Percentiles rank a stretch among this genome's conserved stretches.
These are phyloP conservation scores for Stemphylium beticola DNA, from an alignment of 2,329 filamentous ascomycete species.

Conservation along the genomic window DNA sequence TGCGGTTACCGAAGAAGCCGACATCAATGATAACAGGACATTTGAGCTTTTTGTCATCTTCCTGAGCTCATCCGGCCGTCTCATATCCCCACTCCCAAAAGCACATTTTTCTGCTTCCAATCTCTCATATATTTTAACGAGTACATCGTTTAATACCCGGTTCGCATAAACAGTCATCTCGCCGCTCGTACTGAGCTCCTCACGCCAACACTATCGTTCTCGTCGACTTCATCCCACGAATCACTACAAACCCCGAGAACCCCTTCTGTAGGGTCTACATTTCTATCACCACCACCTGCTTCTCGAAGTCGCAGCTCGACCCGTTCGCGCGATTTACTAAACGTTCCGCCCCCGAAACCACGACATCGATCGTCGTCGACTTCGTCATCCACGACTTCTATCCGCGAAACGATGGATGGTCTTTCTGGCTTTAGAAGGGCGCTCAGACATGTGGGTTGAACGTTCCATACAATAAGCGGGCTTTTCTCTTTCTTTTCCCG, in stretches of 20 bases:
- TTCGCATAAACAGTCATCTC: conserved; percentile 7
- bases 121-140: background rate
- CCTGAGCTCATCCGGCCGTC: background rate
- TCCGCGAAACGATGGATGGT: conserved; percentile 12
- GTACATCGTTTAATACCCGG: conserved; percentile 28
- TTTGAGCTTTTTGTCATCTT: background rate
- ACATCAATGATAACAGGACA: background rate
- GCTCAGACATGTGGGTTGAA: conserved; percentile 14
- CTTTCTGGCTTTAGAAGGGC: conserved; percentile 16
- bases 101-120: conserved; percentile 1
- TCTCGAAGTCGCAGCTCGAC: conserved; percentile 12
- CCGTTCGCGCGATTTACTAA: conserved; percentile 3
- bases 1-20: background rate
- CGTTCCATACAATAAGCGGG: background rate
- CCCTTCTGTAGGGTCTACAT: background rate
- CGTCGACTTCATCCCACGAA: conserved; percentile 16
- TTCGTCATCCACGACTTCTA: background rate
- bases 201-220: conserved; percentile 18
- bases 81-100: conserved; percentile 6
- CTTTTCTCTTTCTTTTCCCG: background rate
- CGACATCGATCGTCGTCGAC: conserved; percentile 12
- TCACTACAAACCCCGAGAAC: conserved; percentile 11
- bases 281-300: background rate
- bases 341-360: conserved; percentile 5
- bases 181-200: conserved; percentile 5